phyloP scores from a whole-genome alignment of 2,329 filamentous ascomycete genomes.

The Elsinoe fawcettii region DNA sequence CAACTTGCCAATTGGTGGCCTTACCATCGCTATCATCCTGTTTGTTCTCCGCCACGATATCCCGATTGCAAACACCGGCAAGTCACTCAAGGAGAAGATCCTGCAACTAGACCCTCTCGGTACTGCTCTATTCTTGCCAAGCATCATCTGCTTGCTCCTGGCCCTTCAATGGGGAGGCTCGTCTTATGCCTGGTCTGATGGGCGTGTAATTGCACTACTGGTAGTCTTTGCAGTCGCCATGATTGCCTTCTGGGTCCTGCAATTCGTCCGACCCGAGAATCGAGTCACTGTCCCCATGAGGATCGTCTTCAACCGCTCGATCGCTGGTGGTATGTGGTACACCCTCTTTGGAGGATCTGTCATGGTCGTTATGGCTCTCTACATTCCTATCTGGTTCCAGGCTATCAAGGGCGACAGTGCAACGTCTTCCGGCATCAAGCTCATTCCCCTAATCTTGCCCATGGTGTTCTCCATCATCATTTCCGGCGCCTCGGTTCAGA shows the following conservation, averaged over 20 bases:
- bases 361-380: constrained; percentile 20
- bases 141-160: constrained; percentile 34
- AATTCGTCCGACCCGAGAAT: constrained; percentile 37
- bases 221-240: constrained; percentile 37
- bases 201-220: constrained; percentile 39
- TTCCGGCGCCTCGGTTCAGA: constrained; percentile 33
- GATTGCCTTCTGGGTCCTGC: constrained; percentile 35
- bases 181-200: constrained; percentile 33
- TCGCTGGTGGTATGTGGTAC: constrained; percentile 35
- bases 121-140: constrained; percentile 36
- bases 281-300: constrained; percentile 40
- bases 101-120: constrained; percentile 42
- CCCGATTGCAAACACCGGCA: constrained; percentile 6
- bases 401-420: constrained; percentile 41
- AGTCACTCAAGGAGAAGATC: constrained; percentile 26
- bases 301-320: constrained; percentile 39
- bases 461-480: constrained; percentile 38
- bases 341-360: constrained; percentile 23
- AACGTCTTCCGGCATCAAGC: constrained; percentile 42
- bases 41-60: constrained; percentile 13
- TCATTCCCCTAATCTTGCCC: constrained; percentile 40
- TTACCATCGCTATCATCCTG: constrained; percentile 27
- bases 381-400: constrained; percentile 43
- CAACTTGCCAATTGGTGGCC: constrained; percentile 45
- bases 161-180: constrained; percentile 42